phyloP scores from a whole-genome alignment of 306 rosid genomes.

The Gillenia trifoliata region DNA sequence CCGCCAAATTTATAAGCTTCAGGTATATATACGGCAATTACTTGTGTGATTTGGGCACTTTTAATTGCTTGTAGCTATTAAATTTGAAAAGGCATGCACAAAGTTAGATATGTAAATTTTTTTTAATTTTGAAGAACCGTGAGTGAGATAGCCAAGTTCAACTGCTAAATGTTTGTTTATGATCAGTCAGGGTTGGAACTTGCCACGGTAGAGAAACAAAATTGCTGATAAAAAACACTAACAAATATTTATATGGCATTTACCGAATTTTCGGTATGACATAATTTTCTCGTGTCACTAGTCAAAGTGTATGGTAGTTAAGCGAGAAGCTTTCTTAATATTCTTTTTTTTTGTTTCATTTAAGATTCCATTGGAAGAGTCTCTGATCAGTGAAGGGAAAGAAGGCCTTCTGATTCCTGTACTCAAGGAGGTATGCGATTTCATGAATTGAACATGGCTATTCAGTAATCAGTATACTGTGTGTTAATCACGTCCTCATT shows the following conservation, averaged over 20 bases:
- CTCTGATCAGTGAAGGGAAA: constrained; percentile 58
- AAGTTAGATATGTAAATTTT: background rate
- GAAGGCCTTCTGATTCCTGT: constrained; percentile 75
- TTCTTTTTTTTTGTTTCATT: background rate
- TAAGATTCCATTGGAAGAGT: constrained; percentile 55
- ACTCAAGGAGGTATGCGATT: constrained; percentile 45
- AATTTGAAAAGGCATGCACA: background rate
- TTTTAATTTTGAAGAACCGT: too few species aligned
- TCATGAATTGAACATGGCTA: background rate
- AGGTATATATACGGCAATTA: too few species aligned
- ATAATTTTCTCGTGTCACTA: background rate
- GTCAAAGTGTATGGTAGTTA: background rate
- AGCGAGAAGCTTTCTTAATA: background rate
- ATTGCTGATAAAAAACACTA: background rate
- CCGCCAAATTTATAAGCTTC: constrained; percentile 60
- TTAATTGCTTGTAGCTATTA: background rate
- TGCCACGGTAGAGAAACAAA: background rate
- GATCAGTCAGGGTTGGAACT: background rate
- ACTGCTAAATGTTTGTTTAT: background rate
- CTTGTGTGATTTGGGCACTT: background rate
- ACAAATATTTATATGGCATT: too few species aligned
- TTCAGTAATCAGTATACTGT: background rate
- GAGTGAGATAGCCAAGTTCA: background rate
- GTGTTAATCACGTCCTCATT: constrained; percentile 8
- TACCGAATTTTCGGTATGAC: background rate